phyloP scores from a whole-genome alignment of 768 basidiomycete species.

The Mycena rebaudengoi region DNA sequence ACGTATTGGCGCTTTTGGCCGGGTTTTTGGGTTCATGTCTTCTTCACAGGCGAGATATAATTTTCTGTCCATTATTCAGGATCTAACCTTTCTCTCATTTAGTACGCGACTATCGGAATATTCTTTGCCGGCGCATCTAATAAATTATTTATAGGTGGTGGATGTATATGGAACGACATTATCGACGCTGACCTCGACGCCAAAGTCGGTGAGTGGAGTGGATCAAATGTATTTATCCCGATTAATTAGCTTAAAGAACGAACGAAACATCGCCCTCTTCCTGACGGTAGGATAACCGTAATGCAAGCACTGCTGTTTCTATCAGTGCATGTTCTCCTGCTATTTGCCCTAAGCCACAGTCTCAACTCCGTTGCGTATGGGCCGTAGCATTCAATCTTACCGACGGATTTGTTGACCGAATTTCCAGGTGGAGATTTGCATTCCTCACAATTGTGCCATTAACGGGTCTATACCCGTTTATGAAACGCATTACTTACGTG shows the following conservation, averaged over 20 bases:
- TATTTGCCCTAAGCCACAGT: neutral
- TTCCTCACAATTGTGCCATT: neutral
- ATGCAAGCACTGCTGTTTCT: neutral
- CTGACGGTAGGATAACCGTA: neutral
- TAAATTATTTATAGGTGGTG: neutral
- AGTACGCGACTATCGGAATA: neutral
- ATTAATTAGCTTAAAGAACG: neutral
- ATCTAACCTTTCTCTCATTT: neutral
- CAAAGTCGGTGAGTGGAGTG: neutral
- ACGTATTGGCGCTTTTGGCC: no score
- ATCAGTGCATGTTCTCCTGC: neutral
- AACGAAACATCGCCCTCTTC: constrained; percentile 1
- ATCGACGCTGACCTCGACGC: neutral
- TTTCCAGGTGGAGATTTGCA: neutral
- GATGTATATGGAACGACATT: neutral
- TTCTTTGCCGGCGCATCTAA: neutral
- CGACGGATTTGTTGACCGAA: neutral
- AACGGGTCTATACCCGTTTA: neutral
- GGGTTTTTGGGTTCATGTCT: constrained; percentile 1
- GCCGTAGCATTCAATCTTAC: neutral
- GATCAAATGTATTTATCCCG: no score
- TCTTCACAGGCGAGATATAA: neutral
- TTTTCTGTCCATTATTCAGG: neutral
- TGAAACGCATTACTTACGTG: constrained; percentile 1
- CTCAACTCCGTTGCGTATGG: neutral